Percentiles rank a stretch among this genome's conserved stretches.
Evolutionary conservation across 306 rosid genomes (phyloP).

Genomic region (Geum urbanum): DNA sequence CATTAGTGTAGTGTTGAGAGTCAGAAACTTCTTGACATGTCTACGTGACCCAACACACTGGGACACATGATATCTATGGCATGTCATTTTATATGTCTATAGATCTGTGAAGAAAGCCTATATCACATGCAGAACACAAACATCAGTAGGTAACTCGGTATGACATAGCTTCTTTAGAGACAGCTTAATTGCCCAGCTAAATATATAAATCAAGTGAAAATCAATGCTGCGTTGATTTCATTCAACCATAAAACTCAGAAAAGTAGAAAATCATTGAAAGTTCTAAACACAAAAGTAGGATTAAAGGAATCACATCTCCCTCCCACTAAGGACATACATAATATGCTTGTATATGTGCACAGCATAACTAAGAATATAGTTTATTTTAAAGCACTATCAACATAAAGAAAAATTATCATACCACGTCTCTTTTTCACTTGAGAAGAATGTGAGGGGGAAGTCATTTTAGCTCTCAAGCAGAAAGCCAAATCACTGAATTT

Average conservation of each 20-base stretch:
- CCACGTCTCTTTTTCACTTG: slow-evolving; percentile 59
- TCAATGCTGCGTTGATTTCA: neutral
- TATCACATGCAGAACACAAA: neutral
- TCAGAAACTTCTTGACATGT: neutral
- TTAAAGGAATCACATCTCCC: neutral
- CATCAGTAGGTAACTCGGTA: neutral
- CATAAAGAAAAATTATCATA: slow-evolving; percentile 23
- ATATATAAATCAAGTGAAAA: neutral
- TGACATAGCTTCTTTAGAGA: neutral
- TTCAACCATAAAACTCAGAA: neutral
- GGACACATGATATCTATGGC: neutral
- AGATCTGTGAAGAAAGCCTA: neutral
- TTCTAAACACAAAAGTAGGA: neutral
- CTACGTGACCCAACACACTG: neutral
- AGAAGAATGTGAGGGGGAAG: slow-evolving; percentile 33
- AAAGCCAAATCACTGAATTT: slow-evolving; percentile 56
- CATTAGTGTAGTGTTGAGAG: neutral
- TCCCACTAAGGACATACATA: neutral
- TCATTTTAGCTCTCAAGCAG: slow-evolving; percentile 44
- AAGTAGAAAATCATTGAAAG: neutral
- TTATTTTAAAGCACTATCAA: neutral
- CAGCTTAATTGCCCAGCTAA: neutral
- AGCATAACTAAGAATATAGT: neutral
- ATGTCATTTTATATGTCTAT: neutral
- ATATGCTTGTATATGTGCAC: neutral